These are phyloP conservation scores for Phytopythium oedochilum DNA, from an alignment of 352 stramenopile species.

Conservation along the genomic window DNA sequence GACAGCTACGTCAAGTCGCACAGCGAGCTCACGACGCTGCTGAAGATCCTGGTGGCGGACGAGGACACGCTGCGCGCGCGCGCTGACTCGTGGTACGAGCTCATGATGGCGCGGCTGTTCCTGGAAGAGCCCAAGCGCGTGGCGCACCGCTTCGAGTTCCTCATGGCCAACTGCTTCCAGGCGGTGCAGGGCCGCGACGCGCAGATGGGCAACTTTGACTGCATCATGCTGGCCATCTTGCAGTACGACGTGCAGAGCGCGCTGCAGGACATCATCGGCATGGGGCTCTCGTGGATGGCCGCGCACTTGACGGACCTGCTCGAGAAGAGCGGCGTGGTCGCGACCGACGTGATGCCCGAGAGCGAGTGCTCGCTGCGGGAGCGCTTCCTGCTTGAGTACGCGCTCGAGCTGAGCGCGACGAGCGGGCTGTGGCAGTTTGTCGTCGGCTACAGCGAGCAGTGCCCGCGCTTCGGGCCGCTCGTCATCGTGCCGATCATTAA, in stretches of 20 bases:
- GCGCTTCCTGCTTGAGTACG: slow-evolving; percentile 62
- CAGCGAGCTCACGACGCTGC: slow-evolving; percentile 36
- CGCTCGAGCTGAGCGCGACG: slow-evolving; percentile 53
- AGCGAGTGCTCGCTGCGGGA: slow-evolving; percentile 48
- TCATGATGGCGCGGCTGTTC: slow-evolving; percentile 76
- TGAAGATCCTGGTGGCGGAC: slow-evolving; percentile 55
- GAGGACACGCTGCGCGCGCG: slow-evolving; percentile 32
- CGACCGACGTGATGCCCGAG: slow-evolving; percentile 35
- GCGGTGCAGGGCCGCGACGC: slow-evolving; percentile 30
- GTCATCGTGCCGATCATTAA: slow-evolving; percentile 36
- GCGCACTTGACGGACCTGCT: slow-evolving; percentile 64
- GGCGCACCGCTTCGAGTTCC: slow-evolving; percentile 69
- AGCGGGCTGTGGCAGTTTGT: slow-evolving; percentile 66
- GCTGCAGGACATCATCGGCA: slow-evolving; percentile 53
- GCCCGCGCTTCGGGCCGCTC: slow-evolving; percentile 38
- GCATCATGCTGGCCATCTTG: slow-evolving; percentile 73
- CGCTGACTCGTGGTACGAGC: slow-evolving; percentile 63
- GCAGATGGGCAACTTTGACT: slow-evolving; percentile 77
- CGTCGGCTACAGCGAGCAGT: slow-evolving; percentile 59
- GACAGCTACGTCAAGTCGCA: slow-evolving; percentile 48
- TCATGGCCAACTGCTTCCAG: slow-evolving; percentile 73
- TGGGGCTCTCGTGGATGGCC: slow-evolving; percentile 76
- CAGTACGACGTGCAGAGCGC: slow-evolving; percentile 71
- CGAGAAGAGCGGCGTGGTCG: slow-evolving; percentile 44
- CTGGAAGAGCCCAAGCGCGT: slow-evolving; percentile 73